These are phyloP conservation scores for Eucalyptus pauciflora DNA, from an alignment of 345 rosid genomes.

Conservation along the genomic window DNA sequence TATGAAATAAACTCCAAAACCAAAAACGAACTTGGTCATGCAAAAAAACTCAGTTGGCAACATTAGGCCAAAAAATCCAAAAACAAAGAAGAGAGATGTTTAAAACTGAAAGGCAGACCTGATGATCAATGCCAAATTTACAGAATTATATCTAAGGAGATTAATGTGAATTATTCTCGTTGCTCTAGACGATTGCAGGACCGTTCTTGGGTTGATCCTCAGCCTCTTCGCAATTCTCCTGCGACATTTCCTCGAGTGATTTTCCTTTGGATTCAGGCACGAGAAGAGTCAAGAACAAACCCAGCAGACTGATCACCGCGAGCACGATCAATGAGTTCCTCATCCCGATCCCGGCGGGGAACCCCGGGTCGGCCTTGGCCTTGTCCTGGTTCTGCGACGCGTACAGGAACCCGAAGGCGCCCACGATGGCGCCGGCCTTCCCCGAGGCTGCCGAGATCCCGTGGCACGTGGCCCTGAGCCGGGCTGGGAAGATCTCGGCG, in stretches of 20 bases:
- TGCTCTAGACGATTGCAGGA: background rate
- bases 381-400: slow-evolving; percentile 1
- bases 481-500: slow-evolving; percentile 1
- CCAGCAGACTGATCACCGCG: background rate
- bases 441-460: slow-evolving; percentile 6
- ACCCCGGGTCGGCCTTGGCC: background rate
- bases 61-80: background rate
- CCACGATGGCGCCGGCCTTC: slow-evolving; percentile 2
- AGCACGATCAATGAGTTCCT: slow-evolving; percentile 2
- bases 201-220: background rate
- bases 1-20: background rate
- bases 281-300: slow-evolving; percentile 5
- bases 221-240: background rate
- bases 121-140: background rate
- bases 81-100: background rate
- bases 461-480: slow-evolving; percentile 1
- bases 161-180: background rate
- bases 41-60: background rate
- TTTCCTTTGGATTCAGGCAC: slow-evolving; percentile 11
- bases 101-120: background rate
- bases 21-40: background rate
- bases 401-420: slow-evolving; percentile 3
- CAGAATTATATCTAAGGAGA: background rate
- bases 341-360: slow-evolving; percentile 5
- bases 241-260: slow-evolving; percentile 2